Evolutionary conservation across 2,329 filamentous ascomycete species (phyloP).

Genomic region (Venturia carpophila): DNA sequence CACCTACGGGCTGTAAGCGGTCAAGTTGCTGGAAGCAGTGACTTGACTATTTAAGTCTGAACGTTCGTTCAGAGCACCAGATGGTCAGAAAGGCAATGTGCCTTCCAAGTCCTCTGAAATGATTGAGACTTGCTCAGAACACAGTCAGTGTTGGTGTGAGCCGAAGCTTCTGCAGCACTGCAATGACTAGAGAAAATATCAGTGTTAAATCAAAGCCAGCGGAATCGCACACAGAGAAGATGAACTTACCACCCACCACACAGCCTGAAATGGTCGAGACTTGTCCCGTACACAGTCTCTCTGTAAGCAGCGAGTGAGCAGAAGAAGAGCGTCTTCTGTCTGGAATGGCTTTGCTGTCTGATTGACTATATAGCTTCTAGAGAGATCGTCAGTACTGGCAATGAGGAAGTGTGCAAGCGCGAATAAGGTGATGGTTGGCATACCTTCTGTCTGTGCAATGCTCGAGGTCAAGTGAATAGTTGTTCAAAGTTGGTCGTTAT

Average conservation of each 20-base stretch:
- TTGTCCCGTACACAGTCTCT: neutral
- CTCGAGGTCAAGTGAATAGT: neutral
- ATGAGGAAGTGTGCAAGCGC: neutral
- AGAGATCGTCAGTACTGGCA: neutral
- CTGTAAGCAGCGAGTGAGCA: neutral
- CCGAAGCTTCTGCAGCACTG: neutral
- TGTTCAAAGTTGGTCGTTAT: neutral
- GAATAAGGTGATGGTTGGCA: neutral
- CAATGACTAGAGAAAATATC: neutral
- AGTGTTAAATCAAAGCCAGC: neutral
- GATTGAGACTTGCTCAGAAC: neutral
- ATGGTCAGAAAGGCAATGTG: neutral
- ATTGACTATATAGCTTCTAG: neutral
- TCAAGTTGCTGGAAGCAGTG: neutral
- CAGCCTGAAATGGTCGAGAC: neutral
- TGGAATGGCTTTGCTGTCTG: neutral
- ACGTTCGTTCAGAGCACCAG: neutral
- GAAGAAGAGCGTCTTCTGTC: neutral
- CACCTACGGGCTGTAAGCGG: neutral
- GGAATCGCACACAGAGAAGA: neutral
- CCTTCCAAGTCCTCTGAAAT: neutral
- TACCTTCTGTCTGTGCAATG: neutral
- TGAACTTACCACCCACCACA: neutral
- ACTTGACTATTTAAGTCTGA: neutral
- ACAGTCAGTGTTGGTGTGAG: neutral